Evolutionary conservation across 257 asterid genomes (phyloP), one percentile per base, ranked within the genome.

Genomic region (Ilex aquifolium): DNA sequence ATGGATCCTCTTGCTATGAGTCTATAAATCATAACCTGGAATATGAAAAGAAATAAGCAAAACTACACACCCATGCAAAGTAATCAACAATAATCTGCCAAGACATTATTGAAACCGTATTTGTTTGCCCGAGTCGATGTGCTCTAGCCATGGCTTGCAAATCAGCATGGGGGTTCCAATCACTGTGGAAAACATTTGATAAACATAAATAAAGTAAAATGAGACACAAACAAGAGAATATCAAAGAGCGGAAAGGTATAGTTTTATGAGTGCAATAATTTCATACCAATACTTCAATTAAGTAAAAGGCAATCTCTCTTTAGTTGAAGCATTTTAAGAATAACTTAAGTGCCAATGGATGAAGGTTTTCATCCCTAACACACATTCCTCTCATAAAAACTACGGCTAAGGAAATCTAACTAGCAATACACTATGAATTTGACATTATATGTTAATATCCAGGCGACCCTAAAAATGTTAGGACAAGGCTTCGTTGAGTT

Each of bases 91-190:
- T 57, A 59, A 72, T 53, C 31, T 53, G 31, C 57, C 15, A 3
- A 21, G 30, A 53, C 15, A 53, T 17, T 15, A 21, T 53, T 17
- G 54, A 70, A 56, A 91, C 99, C 99, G 87, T 93, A 75, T 90
- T 90, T 59, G 99, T 93, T 78, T 93, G 99, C 65, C 99, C 99
- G 68, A 93, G 97, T 65, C 99, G 93, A 74, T 93, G 99, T 70
- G 99, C 99, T 75, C 99, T 85, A 61, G 99, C 99, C 99, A 93
- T 93, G 72, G 99, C 99, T 82, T 93, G 99, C 70, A 93, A 82
- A 76, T 93, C 99, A 69, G 99, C 99, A 69, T 93, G 99, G 65
- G 99, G 99, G 75, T 93, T 93, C 99, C 99, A 93, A 75, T 93
- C 99, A 61, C 99, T 93, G 95, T 76, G 69, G 66, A 70, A 53